phyloP scores from a whole-genome alignment of 2,329 filamentous ascomycete species.

The Fusarium oligoseptatum region DNA sequence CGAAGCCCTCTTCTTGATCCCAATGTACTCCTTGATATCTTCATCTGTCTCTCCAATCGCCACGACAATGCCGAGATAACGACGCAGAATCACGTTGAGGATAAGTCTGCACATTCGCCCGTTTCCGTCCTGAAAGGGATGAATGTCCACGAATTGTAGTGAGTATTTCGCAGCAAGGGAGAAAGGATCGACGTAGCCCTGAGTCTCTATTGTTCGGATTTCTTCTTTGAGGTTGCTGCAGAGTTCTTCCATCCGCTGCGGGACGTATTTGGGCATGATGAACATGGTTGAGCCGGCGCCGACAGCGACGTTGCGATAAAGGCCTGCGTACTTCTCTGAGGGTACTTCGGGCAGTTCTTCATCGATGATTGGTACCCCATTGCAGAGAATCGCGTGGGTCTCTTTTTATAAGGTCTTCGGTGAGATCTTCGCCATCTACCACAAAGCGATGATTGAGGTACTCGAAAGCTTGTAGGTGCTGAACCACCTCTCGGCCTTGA shows the following conservation, averaged over 20 bases:
- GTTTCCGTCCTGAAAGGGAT: slow-evolving; percentile 57
- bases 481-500: slow-evolving; percentile 36
- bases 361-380: slow-evolving; percentile 10
- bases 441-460: slow-evolving; percentile 33
- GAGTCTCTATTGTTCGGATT: neutral
- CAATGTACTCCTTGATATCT: slow-evolving; percentile 37
- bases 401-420: slow-evolving; percentile 38
- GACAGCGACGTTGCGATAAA: slow-evolving; percentile 41
- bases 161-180: slow-evolving; percentile 48
- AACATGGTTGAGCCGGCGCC: slow-evolving; percentile 47
- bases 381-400: slow-evolving; percentile 35
- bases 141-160: slow-evolving; percentile 52
- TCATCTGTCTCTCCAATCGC: slow-evolving; percentile 40
- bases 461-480: slow-evolving; percentile 41
- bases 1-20: slow-evolving; percentile 43
- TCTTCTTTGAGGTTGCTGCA: slow-evolving; percentile 40
- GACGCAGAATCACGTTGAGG: slow-evolving; percentile 52
- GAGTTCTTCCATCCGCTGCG: slow-evolving; percentile 45
- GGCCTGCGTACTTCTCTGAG: slow-evolving; percentile 41
- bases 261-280: slow-evolving; percentile 41
- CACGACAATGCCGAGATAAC: slow-evolving; percentile 44
- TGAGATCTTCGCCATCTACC: slow-evolving; percentile 6
- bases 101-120: slow-evolving; percentile 54
- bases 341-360: neutral
- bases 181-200: slow-evolving; percentile 44